Evolutionary conservation across 345 rosid genomes (phyloP), one percentile per base, ranked within the genome.

Genomic region (Leavenworthia alabamica): DNA sequence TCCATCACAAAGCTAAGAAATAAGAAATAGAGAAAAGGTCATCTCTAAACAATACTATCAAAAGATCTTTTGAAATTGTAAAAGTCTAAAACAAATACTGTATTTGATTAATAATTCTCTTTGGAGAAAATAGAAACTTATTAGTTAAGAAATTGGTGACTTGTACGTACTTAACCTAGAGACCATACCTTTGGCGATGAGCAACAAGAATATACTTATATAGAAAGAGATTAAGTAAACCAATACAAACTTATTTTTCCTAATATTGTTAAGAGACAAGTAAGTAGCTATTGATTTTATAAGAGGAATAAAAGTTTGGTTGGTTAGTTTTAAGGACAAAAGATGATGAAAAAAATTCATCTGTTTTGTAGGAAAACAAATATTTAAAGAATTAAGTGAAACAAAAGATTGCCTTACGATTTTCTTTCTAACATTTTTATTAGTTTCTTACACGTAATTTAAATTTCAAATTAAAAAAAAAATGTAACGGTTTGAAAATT

Each of bases 1-100:
- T 84, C 96, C 98, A 83, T 91, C 48, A 64, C 58, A 66, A 66
- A 61, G 37, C 61, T 62, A 80, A 73, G 52, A 56, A 64, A 70
- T 54, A 37, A 68, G 74, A 54, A 43, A 67, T 50, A 58, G 68
- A 55, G 64, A 74, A 69, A 72, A 41, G 46, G 66, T 64, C 71
- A 71, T 71, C 57, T 63, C 65, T 39, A 47, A 68, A 29, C 31
- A 50, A 64, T 60, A 64, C 59, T 47, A 50, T 64, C 61, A 66
- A 43, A 41, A 26, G 56, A 70, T n/a, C 31, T 57, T 72, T 26
- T 44, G 49, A 50, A 43, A 50, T 26, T 63, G 68, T 40, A 63
- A 24, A 41, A 41, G 48, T 56, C 47, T 50, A 48, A 63, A 64
- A 64, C 41, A 40, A 26, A 71, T 57, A 71, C 46, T 56, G 26